A percentile compares a stretch with the other conserved stretches of the same genome.
phyloP scores from a whole-genome alignment of 352 stramenopile genomes.

The Globisporangium echinulatum region DNA sequence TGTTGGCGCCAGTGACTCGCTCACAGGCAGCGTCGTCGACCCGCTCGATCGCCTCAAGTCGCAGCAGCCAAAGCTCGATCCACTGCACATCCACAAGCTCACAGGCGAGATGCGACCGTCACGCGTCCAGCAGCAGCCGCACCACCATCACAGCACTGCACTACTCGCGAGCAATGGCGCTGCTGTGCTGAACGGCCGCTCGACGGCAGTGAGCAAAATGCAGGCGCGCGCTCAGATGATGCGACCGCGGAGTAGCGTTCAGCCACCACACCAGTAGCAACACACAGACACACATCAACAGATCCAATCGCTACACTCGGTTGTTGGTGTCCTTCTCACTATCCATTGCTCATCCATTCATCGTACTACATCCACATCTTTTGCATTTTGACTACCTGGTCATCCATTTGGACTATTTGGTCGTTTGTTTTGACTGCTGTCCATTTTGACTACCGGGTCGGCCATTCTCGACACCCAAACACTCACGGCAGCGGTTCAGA shows the following conservation, averaged over 20 bases:
- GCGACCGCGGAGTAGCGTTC: slow-evolving; percentile 34
- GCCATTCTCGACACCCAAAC: too few species aligned
- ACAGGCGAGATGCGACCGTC: slow-evolving; percentile 15
- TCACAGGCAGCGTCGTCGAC: neutral
- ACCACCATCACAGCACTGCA: too few species aligned
- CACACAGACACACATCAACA: neutral
- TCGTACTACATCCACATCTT: neutral
- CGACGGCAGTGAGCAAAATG: slow-evolving; percentile 31
- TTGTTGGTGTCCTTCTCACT: too few species aligned
- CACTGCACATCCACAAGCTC: slow-evolving; percentile 41
- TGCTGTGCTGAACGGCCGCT: slow-evolving; percentile 5
- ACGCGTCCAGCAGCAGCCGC: neutral
- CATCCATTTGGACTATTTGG: too few species aligned
- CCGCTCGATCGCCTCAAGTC: slow-evolving; percentile 36
- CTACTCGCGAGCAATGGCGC: neutral
- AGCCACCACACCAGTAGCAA: slow-evolving; percentile 1
- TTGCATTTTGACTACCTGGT: too few species aligned
- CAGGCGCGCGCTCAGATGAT: slow-evolving; percentile 50
- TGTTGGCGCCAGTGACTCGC: neutral
- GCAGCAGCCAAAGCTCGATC: slow-evolving; percentile 60
- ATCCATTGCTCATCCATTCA: neutral
- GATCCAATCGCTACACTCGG: too few species aligned
- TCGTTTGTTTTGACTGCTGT: too few species aligned
- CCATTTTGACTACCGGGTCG: too few species aligned
- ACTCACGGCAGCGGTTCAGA: slow-evolving; percentile 79